Percentiles rank a stretch among this genome's conserved stretches.
phyloP scores from a whole-genome alignment of 352 stramenopile species.

The Pythium brachiatum region DNA sequence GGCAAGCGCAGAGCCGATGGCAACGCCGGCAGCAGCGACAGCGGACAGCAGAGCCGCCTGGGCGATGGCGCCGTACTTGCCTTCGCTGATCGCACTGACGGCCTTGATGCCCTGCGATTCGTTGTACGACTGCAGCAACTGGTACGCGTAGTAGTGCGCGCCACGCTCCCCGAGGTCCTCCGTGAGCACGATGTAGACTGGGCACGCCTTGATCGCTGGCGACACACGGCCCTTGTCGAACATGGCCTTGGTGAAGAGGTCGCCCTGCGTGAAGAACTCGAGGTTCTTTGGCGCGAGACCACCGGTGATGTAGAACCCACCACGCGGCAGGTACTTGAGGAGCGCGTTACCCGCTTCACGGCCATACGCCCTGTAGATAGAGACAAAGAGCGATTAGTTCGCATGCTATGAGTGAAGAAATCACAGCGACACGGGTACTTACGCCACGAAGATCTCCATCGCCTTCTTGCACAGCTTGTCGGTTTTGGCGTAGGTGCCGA shows the following conservation, averaged over 20 bases:
- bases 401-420: too few species aligned
- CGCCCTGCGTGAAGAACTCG: conserved; percentile 86
- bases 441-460: conserved; percentile 94
- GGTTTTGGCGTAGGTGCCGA: conserved; percentile 86
- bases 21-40: conserved; percentile 24
- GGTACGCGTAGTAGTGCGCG: conserved; percentile 86
- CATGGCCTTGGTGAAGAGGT: conserved; percentile 79
- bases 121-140: conserved; percentile 68
- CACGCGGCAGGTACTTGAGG: conserved; percentile 95
- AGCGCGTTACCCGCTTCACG: conserved; percentile 92
- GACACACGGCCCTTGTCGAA: conserved; percentile 90
- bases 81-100: conserved; percentile 28
- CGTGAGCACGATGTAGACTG: conserved; percentile 89
- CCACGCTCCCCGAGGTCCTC: conserved; percentile 89
- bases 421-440: too few species aligned
- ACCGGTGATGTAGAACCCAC: conserved; percentile 96
- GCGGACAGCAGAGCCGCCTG: conserved; percentile 24
- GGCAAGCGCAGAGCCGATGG: conserved; percentile 22
- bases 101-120: conserved; percentile 30
- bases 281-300: conserved; percentile 97
- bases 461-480: conserved; percentile 84
- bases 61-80: conserved; percentile 24
- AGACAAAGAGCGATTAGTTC: neutral
- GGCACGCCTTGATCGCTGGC: conserved; percentile 65
- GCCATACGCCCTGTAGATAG: conserved; percentile 81